Conservation (phyloP, 1,284 basidiomycete genomes). For the Melampsora larici-populina region DNA sequence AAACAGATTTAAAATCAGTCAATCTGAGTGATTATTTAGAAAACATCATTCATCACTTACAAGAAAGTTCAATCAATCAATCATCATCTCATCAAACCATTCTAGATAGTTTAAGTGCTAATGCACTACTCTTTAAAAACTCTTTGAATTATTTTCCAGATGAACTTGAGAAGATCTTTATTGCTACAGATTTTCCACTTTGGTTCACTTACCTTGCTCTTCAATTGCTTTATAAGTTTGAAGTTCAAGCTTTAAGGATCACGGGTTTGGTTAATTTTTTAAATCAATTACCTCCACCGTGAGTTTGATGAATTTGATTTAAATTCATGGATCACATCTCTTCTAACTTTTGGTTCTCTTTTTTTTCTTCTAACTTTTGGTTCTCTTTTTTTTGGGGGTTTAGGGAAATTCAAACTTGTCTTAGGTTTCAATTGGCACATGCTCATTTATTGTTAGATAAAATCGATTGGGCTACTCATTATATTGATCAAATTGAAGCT, state of each 20-base stretch:
- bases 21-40: not conserved
- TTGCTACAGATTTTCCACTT: not conserved
- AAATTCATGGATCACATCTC: not conserved
- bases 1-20: not conserved
- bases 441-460: not conserved
- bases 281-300: not conserved
- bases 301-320: not conserved
- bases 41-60: not conserved
- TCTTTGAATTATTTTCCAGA: not conserved
- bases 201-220: not conserved
- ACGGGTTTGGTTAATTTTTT: not conserved
- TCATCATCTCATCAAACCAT: not conserved
- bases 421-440: not conserved
- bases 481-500: not conserved
- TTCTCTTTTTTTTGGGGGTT: not conserved
- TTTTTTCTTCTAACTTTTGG: not conserved
- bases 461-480: not conserved
- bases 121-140: not conserved
- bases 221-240: not conserved
- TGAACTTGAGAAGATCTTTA: not conserved
- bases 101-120: not conserved
- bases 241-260: not conserved
- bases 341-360: not conserved
- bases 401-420: not conserved
- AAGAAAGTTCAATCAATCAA: not conserved